A percentile compares a stretch with the other conserved stretches of the same genome.
Conservation (phyloP, 176 grass and related monocot genomes). For the Phoenix dactylifera region DNA sequence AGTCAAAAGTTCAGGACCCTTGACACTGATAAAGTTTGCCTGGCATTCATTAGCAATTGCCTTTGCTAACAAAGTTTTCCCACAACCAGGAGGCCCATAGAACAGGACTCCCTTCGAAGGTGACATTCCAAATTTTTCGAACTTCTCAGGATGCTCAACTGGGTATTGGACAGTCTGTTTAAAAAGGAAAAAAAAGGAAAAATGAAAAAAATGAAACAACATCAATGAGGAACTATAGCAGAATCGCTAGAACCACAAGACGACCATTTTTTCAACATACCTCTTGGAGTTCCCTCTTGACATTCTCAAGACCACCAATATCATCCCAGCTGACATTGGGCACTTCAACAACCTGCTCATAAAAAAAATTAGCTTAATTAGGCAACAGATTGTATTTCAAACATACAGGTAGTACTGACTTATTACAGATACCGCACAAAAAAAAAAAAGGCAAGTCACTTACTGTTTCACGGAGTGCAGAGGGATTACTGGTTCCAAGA, state of each 20-base stretch:
- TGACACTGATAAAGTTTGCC: slow-evolving; percentile 63
- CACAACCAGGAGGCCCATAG: slow-evolving; percentile 51
- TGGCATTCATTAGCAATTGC: slow-evolving; percentile 65
- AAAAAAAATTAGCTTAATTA: not conserved
- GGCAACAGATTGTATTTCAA: no score
- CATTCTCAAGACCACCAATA: slow-evolving; percentile 48
- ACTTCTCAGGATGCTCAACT: slow-evolving; percentile 58
- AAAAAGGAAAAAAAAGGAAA: slow-evolving; percentile 4
- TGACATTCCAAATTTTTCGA: slow-evolving; percentile 58
- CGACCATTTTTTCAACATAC: slow-evolving; percentile 6
- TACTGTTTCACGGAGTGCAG: slow-evolving; percentile 51
- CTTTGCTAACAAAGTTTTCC: slow-evolving; percentile 55
- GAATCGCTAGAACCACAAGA: no score
- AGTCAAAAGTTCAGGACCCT: slow-evolving; percentile 52
- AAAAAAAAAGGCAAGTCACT: not conserved
- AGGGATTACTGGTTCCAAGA: slow-evolving; percentile 46
- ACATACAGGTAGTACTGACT: no score
- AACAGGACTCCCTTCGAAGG: slow-evolving; percentile 60
- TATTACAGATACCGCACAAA: not conserved
- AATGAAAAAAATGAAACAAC: not conserved
- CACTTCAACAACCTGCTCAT: slow-evolving; percentile 47
- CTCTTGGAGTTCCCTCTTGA: slow-evolving; percentile 67
- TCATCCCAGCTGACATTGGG: slow-evolving; percentile 53
- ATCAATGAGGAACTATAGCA: no score
- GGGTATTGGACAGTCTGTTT: slow-evolving; percentile 43